Conservation (phyloP, 129 eudicot genomes). For the Cynara cardunculus region DNA sequence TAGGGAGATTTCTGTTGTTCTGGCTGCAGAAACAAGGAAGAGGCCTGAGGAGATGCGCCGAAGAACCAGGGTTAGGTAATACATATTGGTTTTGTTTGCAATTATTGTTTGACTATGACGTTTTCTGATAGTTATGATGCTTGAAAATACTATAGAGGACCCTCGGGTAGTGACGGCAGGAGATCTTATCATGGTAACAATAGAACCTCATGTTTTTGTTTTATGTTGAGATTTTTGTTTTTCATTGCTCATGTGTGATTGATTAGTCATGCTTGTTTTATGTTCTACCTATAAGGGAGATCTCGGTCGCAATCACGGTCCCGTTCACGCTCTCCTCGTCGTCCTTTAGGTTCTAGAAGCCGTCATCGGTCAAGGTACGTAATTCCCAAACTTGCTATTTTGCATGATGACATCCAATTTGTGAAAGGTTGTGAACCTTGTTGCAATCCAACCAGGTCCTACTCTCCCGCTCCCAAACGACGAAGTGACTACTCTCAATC, state of each 20-base stretch:
- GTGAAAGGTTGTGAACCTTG: background rate
- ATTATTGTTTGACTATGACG: background rate
- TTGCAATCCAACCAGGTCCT: slow-evolving; percentile 45
- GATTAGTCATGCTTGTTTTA: background rate
- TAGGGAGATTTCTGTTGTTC: slow-evolving; percentile 66
- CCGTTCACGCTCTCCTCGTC: slow-evolving; percentile 54
- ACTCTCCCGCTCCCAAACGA: slow-evolving; percentile 39
- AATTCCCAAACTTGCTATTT: background rate
- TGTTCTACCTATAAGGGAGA: slow-evolving; percentile 32
- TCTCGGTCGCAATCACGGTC: slow-evolving; percentile 51
- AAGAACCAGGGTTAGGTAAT: slow-evolving; percentile 54
- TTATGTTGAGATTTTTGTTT: background rate
- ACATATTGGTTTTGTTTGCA: background rate
- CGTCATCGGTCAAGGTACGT: slow-evolving; percentile 56
- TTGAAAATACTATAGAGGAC: slow-evolving; percentile 37
- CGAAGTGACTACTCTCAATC: slow-evolving; percentile 41
- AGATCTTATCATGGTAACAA: slow-evolving; percentile 43
- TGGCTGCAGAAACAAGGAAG: slow-evolving; percentile 69
- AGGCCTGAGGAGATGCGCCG: slow-evolving; percentile 80
- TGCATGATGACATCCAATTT: background rate
- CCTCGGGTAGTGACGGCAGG: slow-evolving; percentile 49
- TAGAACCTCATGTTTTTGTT: background rate
- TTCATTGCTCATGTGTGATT: no score
- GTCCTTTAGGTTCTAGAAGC: slow-evolving; percentile 53
- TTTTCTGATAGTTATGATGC: slow-evolving; percentile 8